Conservation (phyloP, 805 yeast species). For the Starmera caribaea region DNA sequence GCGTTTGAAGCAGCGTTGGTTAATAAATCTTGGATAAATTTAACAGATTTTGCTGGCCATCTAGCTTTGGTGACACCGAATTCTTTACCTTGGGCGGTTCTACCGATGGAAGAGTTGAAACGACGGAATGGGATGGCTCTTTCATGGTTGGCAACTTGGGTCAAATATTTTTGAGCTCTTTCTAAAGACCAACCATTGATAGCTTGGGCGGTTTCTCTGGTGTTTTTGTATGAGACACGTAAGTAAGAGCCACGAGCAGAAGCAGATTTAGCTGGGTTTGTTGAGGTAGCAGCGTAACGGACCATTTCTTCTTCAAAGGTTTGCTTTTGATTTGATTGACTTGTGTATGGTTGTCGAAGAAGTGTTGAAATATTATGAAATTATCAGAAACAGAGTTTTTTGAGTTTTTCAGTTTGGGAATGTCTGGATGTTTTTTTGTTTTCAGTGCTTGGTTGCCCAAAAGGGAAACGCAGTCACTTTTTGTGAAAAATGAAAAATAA, state of each 20-base stretch:
- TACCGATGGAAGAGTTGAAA: conserved; percentile 92
- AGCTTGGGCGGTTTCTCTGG: conserved; percentile 99
- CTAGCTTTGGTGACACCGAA: conserved; percentile 99
- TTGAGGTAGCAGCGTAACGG: conserved; percentile 99
- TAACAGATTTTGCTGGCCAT: conserved; percentile 99
- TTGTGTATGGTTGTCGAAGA: not conserved
- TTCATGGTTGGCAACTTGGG: conserved; percentile 93
- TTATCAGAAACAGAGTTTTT: not conserved
- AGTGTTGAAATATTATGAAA: not conserved
- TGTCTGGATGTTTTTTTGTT: not conserved
- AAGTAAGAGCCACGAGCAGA: conserved; percentile 99
- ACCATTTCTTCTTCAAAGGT: conserved; percentile 52
- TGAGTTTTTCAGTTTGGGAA: not conserved
- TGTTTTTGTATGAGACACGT: conserved; percentile 99
- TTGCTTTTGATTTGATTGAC: not conserved
- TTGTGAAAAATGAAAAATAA: no score
- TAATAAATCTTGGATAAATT: conserved; percentile 88
- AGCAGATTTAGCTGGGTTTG: conserved; percentile 99
- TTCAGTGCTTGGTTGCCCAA: not conserved
- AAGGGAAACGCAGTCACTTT: not conserved
- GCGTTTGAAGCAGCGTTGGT: conserved; percentile 98
- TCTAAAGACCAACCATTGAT: conserved; percentile 96
- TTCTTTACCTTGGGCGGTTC: conserved; percentile 99
- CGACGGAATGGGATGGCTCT: conserved; percentile 99
- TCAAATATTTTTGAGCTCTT: conserved; percentile 92